phyloP scores from a whole-genome alignment of 225 moss, liverwort and hornwort species.

The Neckera pumila region DNA sequence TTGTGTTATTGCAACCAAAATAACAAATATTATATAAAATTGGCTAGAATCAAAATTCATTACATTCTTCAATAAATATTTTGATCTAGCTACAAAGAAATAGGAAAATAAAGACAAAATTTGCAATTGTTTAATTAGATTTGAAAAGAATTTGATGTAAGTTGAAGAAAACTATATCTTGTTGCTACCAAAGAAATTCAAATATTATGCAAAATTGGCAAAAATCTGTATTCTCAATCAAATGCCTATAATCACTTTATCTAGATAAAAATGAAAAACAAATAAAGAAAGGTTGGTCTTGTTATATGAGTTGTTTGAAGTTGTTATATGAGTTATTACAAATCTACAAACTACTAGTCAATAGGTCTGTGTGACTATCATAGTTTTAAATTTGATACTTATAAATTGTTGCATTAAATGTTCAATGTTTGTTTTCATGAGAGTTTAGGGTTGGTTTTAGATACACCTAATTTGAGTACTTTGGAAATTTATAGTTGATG shows the following conservation, averaged over 20 bases:
- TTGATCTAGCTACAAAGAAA: background rate
- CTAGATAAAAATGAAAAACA: background rate
- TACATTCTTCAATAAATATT: background rate
- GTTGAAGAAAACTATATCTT: background rate
- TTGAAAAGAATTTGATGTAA: background rate
- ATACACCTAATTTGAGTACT: background rate
- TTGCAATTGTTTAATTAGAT: background rate
- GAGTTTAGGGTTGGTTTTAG: background rate
- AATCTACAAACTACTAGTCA: background rate
- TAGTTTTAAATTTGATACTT: background rate
- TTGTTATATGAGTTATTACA: no score
- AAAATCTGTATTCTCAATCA: background rate
- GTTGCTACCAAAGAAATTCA: background rate
- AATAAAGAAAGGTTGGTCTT: background rate
- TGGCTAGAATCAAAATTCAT: background rate
- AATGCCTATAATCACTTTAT: fast-evolving
- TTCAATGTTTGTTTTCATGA: background rate
- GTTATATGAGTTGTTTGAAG: background rate
- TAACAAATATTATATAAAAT: background rate
- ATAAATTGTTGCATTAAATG: background rate
- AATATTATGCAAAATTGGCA: background rate
- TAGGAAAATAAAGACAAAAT: background rate
- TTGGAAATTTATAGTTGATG: background rate
- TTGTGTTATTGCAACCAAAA: background rate
- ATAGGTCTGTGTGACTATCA: background rate